These are phyloP conservation scores for Hypoxylon crocopeplum DNA, from an alignment of 495 filamentous ascomycete genomes.

Conservation along the genomic window DNA sequence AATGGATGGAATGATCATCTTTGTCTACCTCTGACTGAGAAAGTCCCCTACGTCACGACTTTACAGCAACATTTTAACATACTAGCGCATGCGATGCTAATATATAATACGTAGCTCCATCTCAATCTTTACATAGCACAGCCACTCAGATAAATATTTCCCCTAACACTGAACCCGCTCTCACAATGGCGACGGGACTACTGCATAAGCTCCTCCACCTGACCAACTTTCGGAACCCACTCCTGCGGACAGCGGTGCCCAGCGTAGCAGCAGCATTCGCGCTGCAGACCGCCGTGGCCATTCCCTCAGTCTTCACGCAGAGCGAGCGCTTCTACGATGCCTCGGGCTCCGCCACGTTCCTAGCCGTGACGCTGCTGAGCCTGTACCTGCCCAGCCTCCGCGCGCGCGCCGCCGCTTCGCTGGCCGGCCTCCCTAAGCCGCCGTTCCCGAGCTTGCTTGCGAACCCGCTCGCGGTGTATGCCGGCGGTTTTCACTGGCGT, in stretches of 20 bases:
- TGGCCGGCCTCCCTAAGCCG: slow-evolving; percentile 48
- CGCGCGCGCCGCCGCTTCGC: slow-evolving; percentile 49
- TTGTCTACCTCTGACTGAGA: background rate
- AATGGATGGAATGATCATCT: too few species aligned
- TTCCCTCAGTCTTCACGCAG: slow-evolving; percentile 63
- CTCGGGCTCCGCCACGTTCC: slow-evolving; percentile 66
- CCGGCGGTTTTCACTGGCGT: slow-evolving; percentile 62
- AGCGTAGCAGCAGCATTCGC: slow-evolving; percentile 62
- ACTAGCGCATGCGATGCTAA: too few species aligned
- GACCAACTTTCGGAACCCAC: slow-evolving; percentile 63
- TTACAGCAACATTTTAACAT: too few species aligned
- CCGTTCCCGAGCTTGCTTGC: slow-evolving; percentile 55
- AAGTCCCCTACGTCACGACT: slow-evolving; percentile 4
- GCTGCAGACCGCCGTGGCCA: slow-evolving; percentile 60
- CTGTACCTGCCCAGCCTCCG: slow-evolving; percentile 67
- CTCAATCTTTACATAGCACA: background rate
- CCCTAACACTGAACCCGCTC: background rate
- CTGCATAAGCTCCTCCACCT: slow-evolving; percentile 58
- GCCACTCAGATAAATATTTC: background rate
- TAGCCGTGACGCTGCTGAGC: slow-evolving; percentile 61
- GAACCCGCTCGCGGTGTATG: slow-evolving; percentile 40
- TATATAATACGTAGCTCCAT: too few species aligned
- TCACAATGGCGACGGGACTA: slow-evolving; percentile 50
- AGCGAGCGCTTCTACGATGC: slow-evolving; percentile 71
- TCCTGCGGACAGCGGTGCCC: slow-evolving; percentile 66